phyloP scores from a whole-genome alignment of 306 rosid genomes.

The Pyrus pyrifolia region DNA sequence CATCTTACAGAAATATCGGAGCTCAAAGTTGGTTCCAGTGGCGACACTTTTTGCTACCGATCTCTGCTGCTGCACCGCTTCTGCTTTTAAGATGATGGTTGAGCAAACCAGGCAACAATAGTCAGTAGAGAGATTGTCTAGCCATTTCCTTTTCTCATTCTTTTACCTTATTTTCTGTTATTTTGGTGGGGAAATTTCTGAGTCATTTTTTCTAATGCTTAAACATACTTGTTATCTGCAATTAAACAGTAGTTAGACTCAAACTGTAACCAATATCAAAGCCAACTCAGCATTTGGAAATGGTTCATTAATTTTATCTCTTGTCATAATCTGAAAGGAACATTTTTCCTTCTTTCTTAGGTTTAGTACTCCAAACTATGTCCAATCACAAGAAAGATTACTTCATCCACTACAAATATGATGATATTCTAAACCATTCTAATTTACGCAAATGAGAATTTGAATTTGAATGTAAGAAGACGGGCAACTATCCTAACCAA shows the following conservation, averaged over 20 bases:
- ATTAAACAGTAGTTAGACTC: not conserved
- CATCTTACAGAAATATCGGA: constrained; percentile 45
- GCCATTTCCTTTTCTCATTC: not conserved
- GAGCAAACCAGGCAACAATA: constrained; percentile 4
- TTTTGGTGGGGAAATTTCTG: not conserved
- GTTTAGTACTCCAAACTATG: not conserved
- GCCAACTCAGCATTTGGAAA: not conserved
- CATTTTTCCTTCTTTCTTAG: not conserved
- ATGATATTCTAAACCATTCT: not conserved
- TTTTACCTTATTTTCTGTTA: not conserved
- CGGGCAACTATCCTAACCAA: no score
- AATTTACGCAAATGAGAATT: not conserved
- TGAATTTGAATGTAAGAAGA: no score
- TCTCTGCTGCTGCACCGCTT: constrained; percentile 38
- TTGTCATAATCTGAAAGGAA: not conserved
- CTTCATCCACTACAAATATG: not conserved
- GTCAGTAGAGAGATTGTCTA: not conserved
- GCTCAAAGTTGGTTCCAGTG: not conserved
- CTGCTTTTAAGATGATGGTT: constrained; percentile 35
- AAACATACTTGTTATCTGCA: not conserved
- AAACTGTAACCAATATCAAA: not conserved
- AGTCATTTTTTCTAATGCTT: not conserved
- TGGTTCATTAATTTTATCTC: not conserved
- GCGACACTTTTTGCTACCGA: constrained; percentile 12
- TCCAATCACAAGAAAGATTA: not conserved